phyloP scores from a whole-genome alignment of 805 yeast genomes.

The Suhomyces pyralidae region DNA sequence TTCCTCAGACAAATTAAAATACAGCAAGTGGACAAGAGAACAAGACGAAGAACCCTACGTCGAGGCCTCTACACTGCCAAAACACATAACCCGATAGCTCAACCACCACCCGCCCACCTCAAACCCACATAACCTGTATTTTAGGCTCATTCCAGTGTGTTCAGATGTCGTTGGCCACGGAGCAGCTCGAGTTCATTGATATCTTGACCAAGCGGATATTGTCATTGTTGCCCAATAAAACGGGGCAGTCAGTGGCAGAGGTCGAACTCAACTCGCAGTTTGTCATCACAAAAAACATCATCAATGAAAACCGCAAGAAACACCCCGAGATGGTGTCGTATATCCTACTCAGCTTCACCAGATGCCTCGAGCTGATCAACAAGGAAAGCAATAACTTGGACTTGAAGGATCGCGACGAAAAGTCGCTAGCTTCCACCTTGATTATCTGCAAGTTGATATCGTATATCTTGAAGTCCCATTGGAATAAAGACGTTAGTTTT shows the following conservation, averaged over 20 bases:
- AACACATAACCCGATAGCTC: neutral
- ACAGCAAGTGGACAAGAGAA: neutral
- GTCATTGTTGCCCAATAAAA: slow-evolving; percentile 34
- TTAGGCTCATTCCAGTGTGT: neutral
- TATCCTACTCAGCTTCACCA: slow-evolving; percentile 21
- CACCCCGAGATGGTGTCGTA: slow-evolving; percentile 16
- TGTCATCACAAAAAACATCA: slow-evolving; percentile 27
- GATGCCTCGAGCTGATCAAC: slow-evolving; percentile 22
- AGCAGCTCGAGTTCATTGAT: slow-evolving; percentile 18
- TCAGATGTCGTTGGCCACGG: slow-evolving; percentile 1
- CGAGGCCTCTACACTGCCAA: neutral
- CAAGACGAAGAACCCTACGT: neutral
- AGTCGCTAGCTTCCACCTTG: slow-evolving; percentile 29
- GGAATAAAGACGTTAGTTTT: slow-evolving; percentile 23
- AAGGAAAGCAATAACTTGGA: slow-evolving; percentile 18
- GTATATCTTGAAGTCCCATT: slow-evolving; percentile 24
- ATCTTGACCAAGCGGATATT: slow-evolving; percentile 28
- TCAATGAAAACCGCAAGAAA: slow-evolving; percentile 17
- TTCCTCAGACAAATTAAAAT: neutral
- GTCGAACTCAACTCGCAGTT: slow-evolving; percentile 43
- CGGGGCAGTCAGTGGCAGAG: slow-evolving; percentile 38
- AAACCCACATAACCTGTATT: neutral
- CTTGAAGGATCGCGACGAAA: slow-evolving; percentile 28
- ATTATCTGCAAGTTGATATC: slow-evolving; percentile 31
- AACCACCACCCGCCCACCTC: neutral